Conservation (phyloP, 2,329 filamentous ascomycete genomes). For the Podosphaera aphanis region DNA sequence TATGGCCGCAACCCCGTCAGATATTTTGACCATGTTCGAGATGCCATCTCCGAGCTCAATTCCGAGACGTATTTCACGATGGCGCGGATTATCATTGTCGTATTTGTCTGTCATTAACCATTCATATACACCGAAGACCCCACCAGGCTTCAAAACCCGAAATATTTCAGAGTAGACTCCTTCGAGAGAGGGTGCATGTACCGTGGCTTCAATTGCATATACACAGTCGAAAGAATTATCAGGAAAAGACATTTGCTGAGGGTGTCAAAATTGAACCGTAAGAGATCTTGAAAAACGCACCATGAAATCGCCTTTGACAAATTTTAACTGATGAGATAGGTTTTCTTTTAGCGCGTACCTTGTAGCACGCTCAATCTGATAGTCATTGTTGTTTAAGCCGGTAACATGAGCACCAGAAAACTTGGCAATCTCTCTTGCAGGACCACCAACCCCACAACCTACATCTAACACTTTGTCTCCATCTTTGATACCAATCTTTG, state of each 20-base stretch:
- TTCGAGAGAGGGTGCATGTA: conserved; percentile 74
- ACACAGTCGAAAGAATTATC: conserved; percentile 84
- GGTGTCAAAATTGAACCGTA: conserved; percentile 2
- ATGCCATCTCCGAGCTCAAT: conserved; percentile 95
- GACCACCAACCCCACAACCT: conserved; percentile 88
- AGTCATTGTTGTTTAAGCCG: conserved; percentile 97
- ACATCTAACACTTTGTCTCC: conserved; percentile 85
- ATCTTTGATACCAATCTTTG: conserved; percentile 68
- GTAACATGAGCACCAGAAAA: conserved; percentile 79
- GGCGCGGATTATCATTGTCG: conserved; percentile 68
- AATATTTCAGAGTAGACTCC: conserved; percentile 90
- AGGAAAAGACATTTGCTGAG: conserved; percentile 76
- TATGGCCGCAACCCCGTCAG: conserved; percentile 64
- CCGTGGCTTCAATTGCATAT: conserved; percentile 91
- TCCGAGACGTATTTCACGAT: conserved; percentile 81
- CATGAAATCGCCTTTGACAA: conserved; percentile 97
- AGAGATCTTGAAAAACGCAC: conserved; percentile 15
- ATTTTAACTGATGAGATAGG: conserved; percentile 57
- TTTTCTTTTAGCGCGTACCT: conserved; percentile 66
- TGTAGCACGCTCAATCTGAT: conserved; percentile 90
- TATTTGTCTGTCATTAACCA: conserved; percentile 97
- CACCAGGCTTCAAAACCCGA: conserved; percentile 87
- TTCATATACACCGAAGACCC: conserved; percentile 91
- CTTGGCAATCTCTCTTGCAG: conserved; percentile 87
- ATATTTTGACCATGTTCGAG: conserved; percentile 86